Conservation (phyloP, 208 protist species). For the Porcisia hertigi region DNA sequence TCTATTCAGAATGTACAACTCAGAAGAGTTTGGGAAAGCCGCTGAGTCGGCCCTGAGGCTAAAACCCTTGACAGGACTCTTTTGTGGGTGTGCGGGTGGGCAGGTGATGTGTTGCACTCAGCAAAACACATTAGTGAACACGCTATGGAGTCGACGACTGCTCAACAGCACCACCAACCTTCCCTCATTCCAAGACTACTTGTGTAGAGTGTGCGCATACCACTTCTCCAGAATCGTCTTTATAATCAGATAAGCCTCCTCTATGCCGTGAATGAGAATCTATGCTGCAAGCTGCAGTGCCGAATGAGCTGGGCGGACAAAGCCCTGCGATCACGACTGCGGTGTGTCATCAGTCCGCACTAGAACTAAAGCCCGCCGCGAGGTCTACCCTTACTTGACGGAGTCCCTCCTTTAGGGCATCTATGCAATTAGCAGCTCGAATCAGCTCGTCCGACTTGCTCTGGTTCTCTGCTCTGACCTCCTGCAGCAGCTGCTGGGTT, state of each 20-base stretch:
- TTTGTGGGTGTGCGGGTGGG: too few relatives aligned
- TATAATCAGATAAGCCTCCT: neutral
- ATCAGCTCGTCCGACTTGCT: slow-evolving; percentile 35
- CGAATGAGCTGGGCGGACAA: neutral
- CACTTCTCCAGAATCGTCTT: too few relatives aligned
- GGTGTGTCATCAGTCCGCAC: neutral
- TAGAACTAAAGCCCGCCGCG: neutral
- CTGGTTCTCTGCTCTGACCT: neutral
- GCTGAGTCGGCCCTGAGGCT: neutral
- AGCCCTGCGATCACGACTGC: neutral
- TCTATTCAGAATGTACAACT: neutral
- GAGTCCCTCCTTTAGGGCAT: slow-evolving; percentile 57
- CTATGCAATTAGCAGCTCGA: slow-evolving; percentile 41
- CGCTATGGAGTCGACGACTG: neutral
- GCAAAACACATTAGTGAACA: neutral
- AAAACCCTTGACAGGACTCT: neutral
- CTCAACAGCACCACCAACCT: neutral
- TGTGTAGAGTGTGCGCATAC: neutral
- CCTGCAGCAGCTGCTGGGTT: slow-evolving; percentile 11
- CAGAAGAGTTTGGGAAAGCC: neutral
- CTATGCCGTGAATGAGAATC: neutral
- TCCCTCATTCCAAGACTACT: too few relatives aligned
- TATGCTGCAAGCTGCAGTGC: neutral
- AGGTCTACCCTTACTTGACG: slow-evolving; percentile 47
- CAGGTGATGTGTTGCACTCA: neutral